These are phyloP conservation scores for Yarrowia alimentaria DNA, from an alignment of 805 yeast species.

Conservation along the genomic window DNA sequence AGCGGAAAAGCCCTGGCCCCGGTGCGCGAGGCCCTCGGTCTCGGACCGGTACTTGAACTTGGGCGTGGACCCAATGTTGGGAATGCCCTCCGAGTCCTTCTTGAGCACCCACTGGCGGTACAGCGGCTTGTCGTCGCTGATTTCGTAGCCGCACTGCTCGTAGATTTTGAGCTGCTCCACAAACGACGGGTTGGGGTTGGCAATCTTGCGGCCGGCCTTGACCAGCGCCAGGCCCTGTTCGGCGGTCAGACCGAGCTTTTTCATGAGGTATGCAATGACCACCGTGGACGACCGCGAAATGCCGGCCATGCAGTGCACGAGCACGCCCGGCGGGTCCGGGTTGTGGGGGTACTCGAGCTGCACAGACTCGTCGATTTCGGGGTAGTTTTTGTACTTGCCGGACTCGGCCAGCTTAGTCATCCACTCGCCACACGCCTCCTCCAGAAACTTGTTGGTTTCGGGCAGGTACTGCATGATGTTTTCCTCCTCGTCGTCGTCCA, in stretches of 20 bases:
- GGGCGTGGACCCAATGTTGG: conserved; percentile 35
- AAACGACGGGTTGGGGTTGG: conserved; percentile 74
- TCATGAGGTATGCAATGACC: conserved; percentile 85
- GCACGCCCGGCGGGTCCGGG: conserved; percentile 37
- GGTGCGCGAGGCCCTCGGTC: conserved; percentile 10
- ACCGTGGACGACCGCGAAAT: conserved; percentile 87
- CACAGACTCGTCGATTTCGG: conserved; percentile 5
- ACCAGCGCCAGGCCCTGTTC: conserved; percentile 73
- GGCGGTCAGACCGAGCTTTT: conserved; percentile 57
- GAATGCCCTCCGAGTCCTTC: conserved; percentile 35
- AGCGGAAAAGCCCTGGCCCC: conserved; percentile 25
- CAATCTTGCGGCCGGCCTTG: conserved; percentile 49
- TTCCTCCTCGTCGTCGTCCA: conserved; percentile 69
- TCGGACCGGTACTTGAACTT: conserved; percentile 41
- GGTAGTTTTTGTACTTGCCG: conserved; percentile 23
- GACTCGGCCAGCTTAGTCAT: conserved; percentile 20
- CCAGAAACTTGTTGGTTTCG: conserved; percentile 65
- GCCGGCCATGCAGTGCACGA: conserved; percentile 74
- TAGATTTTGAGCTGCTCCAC: conserved; percentile 67
- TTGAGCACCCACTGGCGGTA: conserved; percentile 45
- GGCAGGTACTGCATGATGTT: conserved; percentile 64
- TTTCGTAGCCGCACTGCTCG: conserved; percentile 44
- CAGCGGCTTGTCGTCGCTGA: conserved; percentile 37
- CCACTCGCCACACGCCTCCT: conserved; percentile 45
- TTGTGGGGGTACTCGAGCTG: conserved; percentile 28